Evolutionary conservation across 164 flowering plant species (phyloP), one percentile per base, ranked within the genome.

Genomic region (Echeveria elegans): DNA sequence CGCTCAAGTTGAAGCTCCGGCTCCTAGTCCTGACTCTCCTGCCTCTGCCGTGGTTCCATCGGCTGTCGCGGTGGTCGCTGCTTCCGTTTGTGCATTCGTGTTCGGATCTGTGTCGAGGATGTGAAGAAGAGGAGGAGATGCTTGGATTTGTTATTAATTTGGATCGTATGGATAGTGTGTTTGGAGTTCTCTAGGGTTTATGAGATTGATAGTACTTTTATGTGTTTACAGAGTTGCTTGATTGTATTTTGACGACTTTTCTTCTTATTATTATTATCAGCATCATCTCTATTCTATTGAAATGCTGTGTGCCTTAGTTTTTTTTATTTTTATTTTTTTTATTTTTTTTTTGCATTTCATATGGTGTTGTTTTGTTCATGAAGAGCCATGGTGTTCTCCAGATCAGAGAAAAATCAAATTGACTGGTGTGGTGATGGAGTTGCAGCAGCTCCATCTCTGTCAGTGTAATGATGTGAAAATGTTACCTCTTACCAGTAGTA

Each of bases 1-100:
- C 12, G 58, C 58, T 52, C 58, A 52, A 23, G 58, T 52, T 23
- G 58, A 52, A 28, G 58, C 31, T 24, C 60, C 60, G 60, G 60
- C 60, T 28, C 61, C 61, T 7, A 56, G 61, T 19, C 61, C 61
- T 28, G 61, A 56, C 16, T 56, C 61, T 1, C 61, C 61, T 4
- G 61, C 61, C 0, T 56, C 61, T 11, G 61, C 61, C 19, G 32
- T 56, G 2, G 32, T 28, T 56, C 61, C 61, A 2, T 56, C 61
- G 32, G 61, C 61, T 19, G 31, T 56, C 29, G n/a, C n/a, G n/a
- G n/a, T n/a, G n/a, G n/a, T n/a, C 18, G 61, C 61, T 28, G 61
- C 61, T 28, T 32, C 61, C 15, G 32, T 56, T 26, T 32, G 61
- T 16, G 61, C 32, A 28, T 56, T 56, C 19, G 61, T 56, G 19